Evolutionary conservation across 768 basidiomycete species (phyloP).

Genomic region (Leucosporidium scottii): DNA sequence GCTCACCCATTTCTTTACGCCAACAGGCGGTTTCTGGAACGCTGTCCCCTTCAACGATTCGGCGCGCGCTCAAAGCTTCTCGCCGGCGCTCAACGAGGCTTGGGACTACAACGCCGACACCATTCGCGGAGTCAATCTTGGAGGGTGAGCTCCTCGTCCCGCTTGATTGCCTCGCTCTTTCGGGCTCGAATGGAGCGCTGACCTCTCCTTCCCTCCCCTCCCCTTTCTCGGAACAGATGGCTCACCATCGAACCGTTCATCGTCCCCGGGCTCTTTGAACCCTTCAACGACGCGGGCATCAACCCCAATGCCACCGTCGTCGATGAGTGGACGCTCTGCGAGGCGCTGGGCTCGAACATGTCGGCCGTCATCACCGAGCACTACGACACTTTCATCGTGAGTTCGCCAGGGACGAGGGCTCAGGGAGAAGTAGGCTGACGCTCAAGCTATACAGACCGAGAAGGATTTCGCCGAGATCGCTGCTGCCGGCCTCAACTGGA

Average conservation of each 20-base stretch:
- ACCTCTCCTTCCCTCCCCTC: not conserved
- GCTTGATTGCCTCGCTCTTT: no score
- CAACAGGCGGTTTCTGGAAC: constrained; percentile 69
- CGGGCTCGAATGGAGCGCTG: no score
- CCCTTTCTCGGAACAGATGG: constrained; percentile 59
- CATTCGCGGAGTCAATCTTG: constrained; percentile 37
- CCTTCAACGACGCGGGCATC: constrained; percentile 24
- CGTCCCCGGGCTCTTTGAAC: constrained; percentile 47
- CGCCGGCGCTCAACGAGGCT: constrained; percentile 72
- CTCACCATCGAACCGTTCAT: constrained; percentile 75
- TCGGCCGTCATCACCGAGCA: constrained; percentile 68
- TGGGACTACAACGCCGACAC: constrained; percentile 41
- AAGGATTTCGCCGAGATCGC: constrained; percentile 88
- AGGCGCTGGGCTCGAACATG: constrained; percentile 63
- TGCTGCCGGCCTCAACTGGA: constrained; percentile 85
- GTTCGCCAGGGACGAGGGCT: no score
- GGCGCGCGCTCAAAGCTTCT: constrained; percentile 73
- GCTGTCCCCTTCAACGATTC: constrained; percentile 74
- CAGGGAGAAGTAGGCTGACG: no score
- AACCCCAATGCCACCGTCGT: constrained; percentile 51
- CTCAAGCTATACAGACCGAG: constrained; percentile 66
- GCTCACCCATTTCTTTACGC: not conserved
- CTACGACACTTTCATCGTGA: constrained; percentile 77
- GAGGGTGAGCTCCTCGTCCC: constrained; percentile 25
- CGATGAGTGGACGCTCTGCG: constrained; percentile 73